phyloP scores from a whole-genome alignment of 2,329 filamentous ascomycete genomes.

The Beauveria australis region DNA sequence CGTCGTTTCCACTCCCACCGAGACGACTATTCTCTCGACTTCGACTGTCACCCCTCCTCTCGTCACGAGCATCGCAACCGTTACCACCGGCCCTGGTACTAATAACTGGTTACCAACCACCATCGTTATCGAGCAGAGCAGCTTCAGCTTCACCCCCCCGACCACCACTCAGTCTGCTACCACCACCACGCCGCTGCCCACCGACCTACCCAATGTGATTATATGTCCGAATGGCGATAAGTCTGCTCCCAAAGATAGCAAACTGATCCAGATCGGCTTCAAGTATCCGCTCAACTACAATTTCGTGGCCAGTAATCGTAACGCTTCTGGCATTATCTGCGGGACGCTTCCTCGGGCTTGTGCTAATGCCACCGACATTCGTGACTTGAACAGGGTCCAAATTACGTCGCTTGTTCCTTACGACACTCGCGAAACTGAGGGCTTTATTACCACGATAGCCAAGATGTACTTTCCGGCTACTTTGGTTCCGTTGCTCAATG shows the following conservation, averaged over 20 bases:
- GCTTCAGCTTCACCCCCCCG: conserved; percentile 25
- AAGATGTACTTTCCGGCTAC: conserved; percentile 62
- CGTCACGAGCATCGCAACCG: conserved; percentile 34
- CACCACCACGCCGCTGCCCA: conserved; percentile 49
- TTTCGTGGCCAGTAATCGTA: conserved; percentile 64
- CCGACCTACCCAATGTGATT: conserved; percentile 65
- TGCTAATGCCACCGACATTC: conserved; percentile 52
- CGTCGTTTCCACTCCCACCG: conserved; percentile 6
- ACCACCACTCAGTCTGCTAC: conserved; percentile 25
- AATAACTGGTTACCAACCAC: conserved; percentile 49
- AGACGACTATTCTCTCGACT: conserved; percentile 5
- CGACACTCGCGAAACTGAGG: conserved; percentile 59
- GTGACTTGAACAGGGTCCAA: conserved; percentile 40
- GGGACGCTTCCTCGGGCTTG: conserved; percentile 65
- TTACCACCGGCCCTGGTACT: conserved; percentile 35
- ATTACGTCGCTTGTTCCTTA: conserved; percentile 69
- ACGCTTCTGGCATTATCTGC: conserved; percentile 81
- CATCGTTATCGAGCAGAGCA: conserved; percentile 46
- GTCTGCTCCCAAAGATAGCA: conserved; percentile 52
- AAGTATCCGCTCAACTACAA: conserved; percentile 70
- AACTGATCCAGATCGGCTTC: conserved; percentile 79
- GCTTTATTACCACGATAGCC: conserved; percentile 73
- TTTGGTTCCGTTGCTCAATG: conserved; percentile 57
- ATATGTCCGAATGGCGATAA: conserved; percentile 53
- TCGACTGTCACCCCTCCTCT: conserved; percentile 11